Evolutionary conservation across 2,329 filamentous ascomycete species (phyloP).

Genomic region (Ophiostoma sp.): DNA sequence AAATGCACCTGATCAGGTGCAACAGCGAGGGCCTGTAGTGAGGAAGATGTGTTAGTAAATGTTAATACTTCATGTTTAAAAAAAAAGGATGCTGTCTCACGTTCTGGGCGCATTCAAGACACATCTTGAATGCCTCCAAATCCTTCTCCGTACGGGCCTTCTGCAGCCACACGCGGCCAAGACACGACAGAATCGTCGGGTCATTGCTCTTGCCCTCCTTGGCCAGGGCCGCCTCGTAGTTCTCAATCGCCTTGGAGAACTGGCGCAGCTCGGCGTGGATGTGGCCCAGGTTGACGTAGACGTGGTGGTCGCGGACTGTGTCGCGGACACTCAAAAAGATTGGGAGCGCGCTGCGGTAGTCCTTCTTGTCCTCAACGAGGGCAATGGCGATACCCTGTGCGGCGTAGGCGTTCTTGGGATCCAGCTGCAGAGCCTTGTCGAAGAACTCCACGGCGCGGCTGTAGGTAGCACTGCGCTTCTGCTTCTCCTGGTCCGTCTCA

Average conservation of each 20-base stretch:
- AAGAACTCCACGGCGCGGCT: conserved; percentile 96
- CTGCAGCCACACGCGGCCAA: conserved; percentile 84
- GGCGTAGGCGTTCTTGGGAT: conserved; percentile 92
- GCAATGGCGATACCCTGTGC: conserved; percentile 95
- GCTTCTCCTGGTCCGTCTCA: conserved; percentile 84
- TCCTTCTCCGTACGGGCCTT: conserved; percentile 67
- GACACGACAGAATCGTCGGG: conserved; percentile 75
- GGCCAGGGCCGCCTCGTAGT: conserved; percentile 81
- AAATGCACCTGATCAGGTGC: conserved; percentile 85
- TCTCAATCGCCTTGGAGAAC: conserved; percentile 87
- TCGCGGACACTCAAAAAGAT: conserved; percentile 91
- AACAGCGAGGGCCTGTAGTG: conserved; percentile 65
- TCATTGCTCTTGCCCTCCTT: conserved; percentile 75
- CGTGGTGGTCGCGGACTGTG: conserved; percentile 81
- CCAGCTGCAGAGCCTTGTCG: conserved; percentile 93
- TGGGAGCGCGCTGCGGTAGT: conserved; percentile 75
- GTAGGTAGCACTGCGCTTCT: conserved; percentile 85
- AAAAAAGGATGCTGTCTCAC: conserved; percentile 41
- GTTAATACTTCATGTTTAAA: neutral
- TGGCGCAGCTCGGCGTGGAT: conserved; percentile 89
- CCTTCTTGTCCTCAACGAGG: conserved; percentile 90
- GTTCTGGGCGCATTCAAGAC: conserved; percentile 63
- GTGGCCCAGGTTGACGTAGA: conserved; percentile 92
- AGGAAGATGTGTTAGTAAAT: neutral
- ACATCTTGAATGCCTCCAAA: conserved; percentile 57